A percentile compares a stretch with the other conserved stretches of the same genome.
These are phyloP conservation scores for Apiotrichum mycotoxinovorans DNA, from an alignment of 1,284 basidiomycete genomes.

Conservation along the genomic window DNA sequence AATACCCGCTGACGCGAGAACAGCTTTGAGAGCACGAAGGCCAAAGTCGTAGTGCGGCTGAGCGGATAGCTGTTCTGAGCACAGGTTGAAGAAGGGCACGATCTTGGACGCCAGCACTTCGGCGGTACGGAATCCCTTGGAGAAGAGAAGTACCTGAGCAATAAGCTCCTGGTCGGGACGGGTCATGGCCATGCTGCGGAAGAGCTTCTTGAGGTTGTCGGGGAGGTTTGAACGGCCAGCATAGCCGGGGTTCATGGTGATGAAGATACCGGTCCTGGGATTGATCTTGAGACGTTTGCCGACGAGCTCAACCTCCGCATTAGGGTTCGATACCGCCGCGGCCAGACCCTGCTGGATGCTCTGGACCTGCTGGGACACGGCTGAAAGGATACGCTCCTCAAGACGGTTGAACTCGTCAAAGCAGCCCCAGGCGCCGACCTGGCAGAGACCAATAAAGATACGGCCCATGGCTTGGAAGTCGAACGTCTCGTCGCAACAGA, in stretches of 20 bases:
- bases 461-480: constrained; percentile 99
- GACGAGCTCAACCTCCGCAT: constrained; percentile 89
- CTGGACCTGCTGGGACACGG: constrained; percentile 98
- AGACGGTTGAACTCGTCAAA: constrained; percentile 98
- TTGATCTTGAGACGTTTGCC: constrained; percentile 92
- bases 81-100: constrained; percentile 98
- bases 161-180: constrained; percentile 96
- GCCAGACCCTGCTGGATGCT: constrained; percentile 95
- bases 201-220: constrained; percentile 74
- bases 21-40: constrained; percentile 93
- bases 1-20: constrained; percentile 93
- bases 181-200: constrained; percentile 93
- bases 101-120: constrained; percentile 95
- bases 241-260: constrained; percentile 97
- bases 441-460: constrained; percentile 96
- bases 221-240: constrained; percentile 93
- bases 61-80: constrained; percentile 90
- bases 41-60: constrained; percentile 99
- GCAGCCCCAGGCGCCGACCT: constrained; percentile 99
- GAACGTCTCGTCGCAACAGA: constrained; percentile 99
- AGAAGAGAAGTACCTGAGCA: constrained; percentile 98
- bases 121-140: constrained; percentile 97
- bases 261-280: constrained; percentile 94
- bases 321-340: constrained; percentile 71
- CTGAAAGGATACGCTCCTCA: constrained; percentile 94